phyloP scores from a whole-genome alignment of 495 filamentous ascomycete species.

The Pseudomonodictys pantanalensis region DNA sequence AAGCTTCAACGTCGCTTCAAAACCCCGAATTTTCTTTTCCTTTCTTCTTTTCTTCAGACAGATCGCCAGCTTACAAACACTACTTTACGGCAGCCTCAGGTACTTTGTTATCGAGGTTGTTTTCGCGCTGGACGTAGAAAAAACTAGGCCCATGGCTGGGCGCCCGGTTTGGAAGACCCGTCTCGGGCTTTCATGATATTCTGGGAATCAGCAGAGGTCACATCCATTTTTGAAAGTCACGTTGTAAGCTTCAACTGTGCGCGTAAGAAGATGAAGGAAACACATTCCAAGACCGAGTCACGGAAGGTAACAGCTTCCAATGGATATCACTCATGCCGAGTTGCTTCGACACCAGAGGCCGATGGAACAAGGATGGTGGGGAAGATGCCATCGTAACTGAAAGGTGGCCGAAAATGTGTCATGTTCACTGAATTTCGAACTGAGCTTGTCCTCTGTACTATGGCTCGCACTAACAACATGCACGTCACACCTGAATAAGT shows the following conservation, averaged over 20 bases:
- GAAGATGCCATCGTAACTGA: too few relatives aligned
- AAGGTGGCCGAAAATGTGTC: too few relatives aligned
- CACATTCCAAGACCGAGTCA: too few relatives aligned
- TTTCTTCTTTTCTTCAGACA: slow-evolving; percentile 46
- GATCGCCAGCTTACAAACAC: slow-evolving; percentile 56
- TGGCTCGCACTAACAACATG: too few relatives aligned
- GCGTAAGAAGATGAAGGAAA: not conserved
- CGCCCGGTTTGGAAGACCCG: slow-evolving; percentile 70
- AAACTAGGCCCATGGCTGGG: slow-evolving; percentile 68
- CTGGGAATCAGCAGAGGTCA: slow-evolving; percentile 82
- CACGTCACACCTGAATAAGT: too few relatives aligned
- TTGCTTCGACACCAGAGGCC: too few relatives aligned
- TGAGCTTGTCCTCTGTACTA: too few relatives aligned
- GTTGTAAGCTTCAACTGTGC: not conserved
- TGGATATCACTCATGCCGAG: too few relatives aligned
- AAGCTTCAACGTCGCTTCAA: not conserved
- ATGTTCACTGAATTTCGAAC: too few relatives aligned
- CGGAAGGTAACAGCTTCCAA: too few relatives aligned
- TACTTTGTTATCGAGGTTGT: slow-evolving; percentile 54
- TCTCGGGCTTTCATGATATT: slow-evolving; percentile 61
- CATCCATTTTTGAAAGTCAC: slow-evolving; percentile 46
- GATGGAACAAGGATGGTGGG: too few relatives aligned
- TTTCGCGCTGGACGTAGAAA: slow-evolving; percentile 71
- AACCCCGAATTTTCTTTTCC: slow-evolving; percentile 8
- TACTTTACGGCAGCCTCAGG: slow-evolving; percentile 59